Evolutionary conservation across 306 rosid species (phyloP), one percentile per base, ranked within the genome.

Genomic region (Trichosanthes truncata): DNA sequence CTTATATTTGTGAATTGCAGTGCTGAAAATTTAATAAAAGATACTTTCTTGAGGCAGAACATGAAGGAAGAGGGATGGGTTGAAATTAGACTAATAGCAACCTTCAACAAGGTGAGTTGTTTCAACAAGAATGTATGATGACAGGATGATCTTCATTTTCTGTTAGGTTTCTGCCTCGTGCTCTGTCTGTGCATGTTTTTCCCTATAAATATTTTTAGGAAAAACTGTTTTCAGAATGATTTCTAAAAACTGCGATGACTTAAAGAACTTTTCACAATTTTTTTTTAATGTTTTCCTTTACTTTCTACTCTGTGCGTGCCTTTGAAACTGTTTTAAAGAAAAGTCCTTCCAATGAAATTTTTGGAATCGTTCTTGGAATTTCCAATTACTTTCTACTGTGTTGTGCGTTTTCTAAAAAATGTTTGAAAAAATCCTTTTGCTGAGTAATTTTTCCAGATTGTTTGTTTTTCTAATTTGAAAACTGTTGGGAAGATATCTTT

Each of bases 31-130:
- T 86, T 95, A 84, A 63, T 93, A 79, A 92, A 82, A 80, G 99
- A 95, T 82, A 84, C 77, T 75, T 95, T 65, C 89, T 88, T 95
- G 90, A 84, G 99, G 88, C 78, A 78, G 87, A 88, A 89, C 75
- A 93, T 93, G 99, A 95, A 95, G 84, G 91, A 86, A 74, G 90
- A 89, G 79, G 98, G 98, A 60, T 93, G 96, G 96, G 97, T 95
- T 89, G 89, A 85, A 36, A 80, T 93, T 82, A 83, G 78, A 61
- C 80, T 91, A 84, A 88, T 95, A 76, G 97, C 97, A 60, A 84
- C 87, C 78, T 95, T 95, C 89, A 89, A 83, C 14, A 89, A 88
- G 81, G 98, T 92, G 83, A 91, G 91, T 89, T 83, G 69, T 55
- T 25, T 36, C 13, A 29, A 9, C 59, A 29, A 29, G 78, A 11